Evolutionary conservation across 2,329 filamentous ascomycete genomes (phyloP).

Genomic region (Hypocreales sp.): DNA sequence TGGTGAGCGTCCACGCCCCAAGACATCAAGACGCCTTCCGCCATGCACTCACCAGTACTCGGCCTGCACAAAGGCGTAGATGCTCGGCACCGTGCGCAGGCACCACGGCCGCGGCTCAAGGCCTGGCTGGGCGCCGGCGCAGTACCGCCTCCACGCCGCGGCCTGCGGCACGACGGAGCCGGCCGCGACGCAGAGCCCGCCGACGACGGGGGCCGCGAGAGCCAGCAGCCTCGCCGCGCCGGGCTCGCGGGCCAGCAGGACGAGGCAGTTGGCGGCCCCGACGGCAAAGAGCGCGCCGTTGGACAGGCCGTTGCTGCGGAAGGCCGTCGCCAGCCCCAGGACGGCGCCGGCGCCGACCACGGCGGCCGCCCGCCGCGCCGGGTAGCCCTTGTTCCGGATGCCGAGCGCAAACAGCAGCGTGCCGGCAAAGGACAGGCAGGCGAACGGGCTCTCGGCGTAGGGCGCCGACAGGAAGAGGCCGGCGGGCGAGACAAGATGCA

Average conservation of each 20-base stretch:
- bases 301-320: constrained; percentile 77
- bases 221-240: constrained; percentile 28
- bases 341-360: constrained; percentile 47
- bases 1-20: no score
- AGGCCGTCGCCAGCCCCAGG: constrained; percentile 57
- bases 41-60: constrained; percentile 71
- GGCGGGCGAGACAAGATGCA: constrained; percentile 77
- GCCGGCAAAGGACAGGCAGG: constrained; percentile 61
- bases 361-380: constrained; percentile 24
- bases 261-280: constrained; percentile 30
- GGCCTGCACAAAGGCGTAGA: constrained; percentile 79
- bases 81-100: constrained; percentile 54
- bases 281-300: constrained; percentile 63
- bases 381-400: constrained; percentile 11
- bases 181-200: constrained; percentile 50
- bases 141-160: constrained; percentile 61
- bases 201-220: constrained; percentile 42
- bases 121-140: constrained; percentile 18
- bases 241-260: constrained; percentile 9
- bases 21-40: no score
- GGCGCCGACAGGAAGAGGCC: constrained; percentile 82
- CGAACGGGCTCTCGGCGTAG: constrained; percentile 68
- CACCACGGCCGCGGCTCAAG: constrained; percentile 57
- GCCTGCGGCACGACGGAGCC: constrained; percentile 61
- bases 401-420: constrained; percentile 50